phyloP scores from a whole-genome alignment of 2,329 filamentous ascomycete genomes.

The Akanthomyces muscarius region DNA sequence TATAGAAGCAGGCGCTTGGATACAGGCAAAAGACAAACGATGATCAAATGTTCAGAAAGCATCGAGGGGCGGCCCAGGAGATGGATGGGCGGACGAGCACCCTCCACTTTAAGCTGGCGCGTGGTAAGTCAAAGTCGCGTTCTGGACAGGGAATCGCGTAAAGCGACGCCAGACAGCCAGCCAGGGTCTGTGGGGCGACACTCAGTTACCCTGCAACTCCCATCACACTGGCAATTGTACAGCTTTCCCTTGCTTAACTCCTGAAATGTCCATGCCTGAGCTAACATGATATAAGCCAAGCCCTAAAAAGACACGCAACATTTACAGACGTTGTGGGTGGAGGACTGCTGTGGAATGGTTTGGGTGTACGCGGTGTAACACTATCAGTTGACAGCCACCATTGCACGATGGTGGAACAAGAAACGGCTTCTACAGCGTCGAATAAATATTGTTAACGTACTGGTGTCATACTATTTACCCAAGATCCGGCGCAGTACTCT shows the following conservation, averaged over 20 bases:
- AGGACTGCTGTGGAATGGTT: too few species aligned
- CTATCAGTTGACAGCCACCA: too few species aligned
- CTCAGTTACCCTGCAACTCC: not conserved
- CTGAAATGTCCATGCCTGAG: not conserved
- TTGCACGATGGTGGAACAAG: too few species aligned
- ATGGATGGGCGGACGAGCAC: not conserved
- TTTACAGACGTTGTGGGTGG: too few species aligned
- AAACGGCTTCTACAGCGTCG: too few species aligned
- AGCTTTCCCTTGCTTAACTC: too few species aligned
- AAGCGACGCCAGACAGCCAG: not conserved
- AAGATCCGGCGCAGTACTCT: conserved; percentile 20
- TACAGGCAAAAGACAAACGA: not conserved
- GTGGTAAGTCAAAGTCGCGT: conserved; percentile 7
- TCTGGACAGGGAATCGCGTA: conserved; percentile 12
- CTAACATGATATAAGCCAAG: too few species aligned
- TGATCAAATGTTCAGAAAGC: not conserved
- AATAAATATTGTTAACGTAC: too few species aligned
- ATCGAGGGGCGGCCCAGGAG: not conserved
- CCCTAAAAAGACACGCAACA: too few species aligned
- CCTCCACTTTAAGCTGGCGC: conserved; percentile 11
- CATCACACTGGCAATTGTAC: not conserved
- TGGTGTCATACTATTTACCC: not conserved
- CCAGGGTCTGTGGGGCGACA: conserved; percentile 2
- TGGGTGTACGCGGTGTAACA: too few species aligned
- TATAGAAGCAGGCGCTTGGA: not conserved